Base-by-base conservation (phyloP, 768 basidiomycete species). In the Mycena venus region DNA sequence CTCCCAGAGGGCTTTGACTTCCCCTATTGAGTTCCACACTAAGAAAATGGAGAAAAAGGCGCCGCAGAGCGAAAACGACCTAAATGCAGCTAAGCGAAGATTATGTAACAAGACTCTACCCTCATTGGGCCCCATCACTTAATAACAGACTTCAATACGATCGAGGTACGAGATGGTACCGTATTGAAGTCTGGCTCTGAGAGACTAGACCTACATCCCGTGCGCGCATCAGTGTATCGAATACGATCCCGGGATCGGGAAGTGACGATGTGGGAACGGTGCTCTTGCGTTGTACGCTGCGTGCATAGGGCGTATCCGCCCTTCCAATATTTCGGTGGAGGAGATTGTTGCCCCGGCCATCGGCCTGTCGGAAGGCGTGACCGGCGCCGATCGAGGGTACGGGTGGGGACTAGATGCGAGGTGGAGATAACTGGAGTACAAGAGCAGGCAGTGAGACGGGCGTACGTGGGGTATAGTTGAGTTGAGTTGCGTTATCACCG, bases 211-310 rank as follows among this genome's bases (percentile, higher is more conserved):
- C n/a, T 80, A 78, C 88, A 71, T 51, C 81, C 75, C 69, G 85
- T 68, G 80, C 78, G 79, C 85, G 76, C n/a, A 95, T 80, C 27
- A 94, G 86, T 3, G 85, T 83, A 72, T 95, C 93, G 66, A 92
- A 94, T 21, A 95, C 82, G 1, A 91, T 75, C 0, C 86, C 88
- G 21, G 93, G 82, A 72, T 91, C 91, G 21, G 92, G 92, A 5
- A 91, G 85, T 11, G 85, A 79, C 38, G 82, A 77, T 53, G 81
- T 77, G 0, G 88, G 83, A 32, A 87, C 72, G 6, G 84, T 27
- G 12, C 27, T 27, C 27, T 84, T 83, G 34, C 83, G 84, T 70
- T 86, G 88, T 1, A 90, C 89, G 72, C 85, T 88, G 8, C 90
- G 84, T 0, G 90, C 87, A 75, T 91, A 91, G 0, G 89, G 87